A percentile compares a stretch with the other conserved stretches of the same genome.
phyloP scores from a whole-genome alignment of 768 basidiomycete genomes.

The Ramaria sp. region DNA sequence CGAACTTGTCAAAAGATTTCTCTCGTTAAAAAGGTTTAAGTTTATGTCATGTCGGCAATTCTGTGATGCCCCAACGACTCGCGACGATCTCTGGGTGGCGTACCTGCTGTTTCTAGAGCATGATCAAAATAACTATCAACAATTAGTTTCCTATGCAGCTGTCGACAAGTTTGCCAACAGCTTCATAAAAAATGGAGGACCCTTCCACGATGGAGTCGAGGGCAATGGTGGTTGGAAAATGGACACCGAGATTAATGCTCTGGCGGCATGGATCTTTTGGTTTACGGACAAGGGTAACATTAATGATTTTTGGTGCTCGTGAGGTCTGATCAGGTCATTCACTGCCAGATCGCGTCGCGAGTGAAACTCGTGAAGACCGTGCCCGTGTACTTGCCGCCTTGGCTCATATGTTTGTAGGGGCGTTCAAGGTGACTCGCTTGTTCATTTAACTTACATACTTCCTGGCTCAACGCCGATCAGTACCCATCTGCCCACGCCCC shows the following conservation, averaged over 20 bases:
- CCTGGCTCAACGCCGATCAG: not conserved
- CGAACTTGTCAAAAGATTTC: not conserved
- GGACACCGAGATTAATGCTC: slow-evolving; percentile 37
- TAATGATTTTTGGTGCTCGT: not conserved
- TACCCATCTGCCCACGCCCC: not conserved
- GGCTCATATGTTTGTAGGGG: slow-evolving; percentile 7
- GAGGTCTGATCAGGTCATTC: not conserved
- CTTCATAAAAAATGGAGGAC: slow-evolving; percentile 27
- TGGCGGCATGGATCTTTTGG: slow-evolving; percentile 58
- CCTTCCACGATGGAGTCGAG: slow-evolving; percentile 30
- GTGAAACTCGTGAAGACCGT: slow-evolving; percentile 17
- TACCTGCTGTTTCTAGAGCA: slow-evolving; percentile 55
- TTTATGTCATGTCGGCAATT: not conserved
- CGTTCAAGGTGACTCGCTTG: slow-evolving; percentile 16
- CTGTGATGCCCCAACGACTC: not conserved
- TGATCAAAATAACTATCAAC: slow-evolving; percentile 51
- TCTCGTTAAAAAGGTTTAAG: not conserved
- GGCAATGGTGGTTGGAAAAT: slow-evolving; percentile 44
- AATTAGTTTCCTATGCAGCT: slow-evolving; percentile 40
- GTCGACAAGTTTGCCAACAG: slow-evolving; percentile 34
- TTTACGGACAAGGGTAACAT: slow-evolving; percentile 40
- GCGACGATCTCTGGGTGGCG: slow-evolving; percentile 35
- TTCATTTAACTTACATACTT: slow-evolving; percentile 8
- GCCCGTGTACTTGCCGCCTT: slow-evolving; percentile 17
- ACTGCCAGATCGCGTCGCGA: slow-evolving; percentile 17